These are phyloP conservation scores for Hortaea sp. DNA, from an alignment of 2,329 filamentous ascomycete genomes.

Conservation along the genomic window DNA sequence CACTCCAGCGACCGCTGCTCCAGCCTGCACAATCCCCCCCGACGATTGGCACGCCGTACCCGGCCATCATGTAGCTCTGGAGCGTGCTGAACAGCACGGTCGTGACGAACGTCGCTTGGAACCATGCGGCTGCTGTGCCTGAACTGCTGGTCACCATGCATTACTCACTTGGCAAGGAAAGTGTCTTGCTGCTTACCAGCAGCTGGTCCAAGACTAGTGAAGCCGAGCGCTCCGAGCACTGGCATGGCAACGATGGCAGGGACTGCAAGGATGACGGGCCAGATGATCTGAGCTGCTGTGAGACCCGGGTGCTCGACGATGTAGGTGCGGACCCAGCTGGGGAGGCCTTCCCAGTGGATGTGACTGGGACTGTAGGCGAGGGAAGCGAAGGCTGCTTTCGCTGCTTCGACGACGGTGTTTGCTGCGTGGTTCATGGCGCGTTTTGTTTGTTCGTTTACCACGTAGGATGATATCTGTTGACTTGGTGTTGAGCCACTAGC, in stretches of 20 bases:
- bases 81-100: slow-evolving; percentile 2
- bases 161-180: neutral
- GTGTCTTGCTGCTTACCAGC: slow-evolving; percentile 3
- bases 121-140: slow-evolving; percentile 3
- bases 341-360: slow-evolving; percentile 2
- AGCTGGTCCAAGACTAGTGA: slow-evolving; percentile 4
- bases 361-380: neutral
- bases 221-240: slow-evolving; percentile 3
- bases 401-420: slow-evolving; percentile 1
- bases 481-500: too few species aligned
- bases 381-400: slow-evolving; percentile 1
- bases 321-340: slow-evolving; percentile 1
- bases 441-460: too few species aligned
- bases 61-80: slow-evolving; percentile 8
- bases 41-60: slow-evolving; percentile 3
- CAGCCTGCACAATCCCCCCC: neutral
- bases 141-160: neutral
- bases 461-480: too few species aligned
- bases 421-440: slow-evolving; percentile 2
- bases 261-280: slow-evolving; percentile 1
- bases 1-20: too few species aligned
- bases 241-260: slow-evolving; percentile 3
- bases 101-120: slow-evolving; percentile 2
- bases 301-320: slow-evolving; percentile 4
- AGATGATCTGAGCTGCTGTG: slow-evolving; percentile 3